These are phyloP conservation scores for Termitomyces sp. DNA, from an alignment of 1,284 basidiomycete species.

Conservation along the genomic window DNA sequence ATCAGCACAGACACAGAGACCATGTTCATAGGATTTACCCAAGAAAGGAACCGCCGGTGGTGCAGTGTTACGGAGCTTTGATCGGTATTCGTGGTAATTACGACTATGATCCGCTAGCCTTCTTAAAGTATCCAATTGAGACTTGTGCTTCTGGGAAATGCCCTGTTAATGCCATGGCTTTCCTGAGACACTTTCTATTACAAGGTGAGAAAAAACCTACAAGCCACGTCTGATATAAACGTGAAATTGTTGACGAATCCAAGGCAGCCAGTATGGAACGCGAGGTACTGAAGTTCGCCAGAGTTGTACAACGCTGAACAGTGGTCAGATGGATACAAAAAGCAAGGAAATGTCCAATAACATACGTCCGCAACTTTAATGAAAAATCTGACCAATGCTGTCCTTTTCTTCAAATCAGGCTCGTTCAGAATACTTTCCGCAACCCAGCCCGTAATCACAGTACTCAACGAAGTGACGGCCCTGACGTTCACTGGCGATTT, in stretches of 20 bases:
- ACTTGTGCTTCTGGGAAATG: constrained; percentile 79
- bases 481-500: constrained; percentile 67
- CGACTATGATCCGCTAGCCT: constrained; percentile 85
- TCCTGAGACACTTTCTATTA: constrained; percentile 4
- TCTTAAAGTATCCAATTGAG: constrained; percentile 76
- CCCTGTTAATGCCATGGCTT: constrained; percentile 41
- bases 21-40: constrained; percentile 43
- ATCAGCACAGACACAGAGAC: constrained; percentile 2
- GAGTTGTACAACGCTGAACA: constrained; percentile 70
- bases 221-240: constrained; percentile 88
- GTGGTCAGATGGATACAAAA: constrained; percentile 13
- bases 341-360: constrained; percentile 17
- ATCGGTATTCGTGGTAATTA: constrained; percentile 92
- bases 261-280: constrained; percentile 91
- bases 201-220: constrained; percentile 40
- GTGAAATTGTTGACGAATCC: constrained; percentile 90
- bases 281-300: constrained; percentile 92
- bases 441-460: constrained; percentile 93
- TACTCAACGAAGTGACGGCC: constrained; percentile 86
- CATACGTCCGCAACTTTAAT: constrained; percentile 93
- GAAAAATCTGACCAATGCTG: constrained; percentile 86
- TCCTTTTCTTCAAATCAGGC: constrained; percentile 85
- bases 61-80: constrained; percentile 72
- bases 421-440: constrained; percentile 90
- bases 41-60: constrained; percentile 92